Evolutionary conservation across 2,329 filamentous ascomycete genomes (phyloP), one percentile per base, ranked within the genome.

Genomic region (Tolypocladium ophioglossoides): DNA sequence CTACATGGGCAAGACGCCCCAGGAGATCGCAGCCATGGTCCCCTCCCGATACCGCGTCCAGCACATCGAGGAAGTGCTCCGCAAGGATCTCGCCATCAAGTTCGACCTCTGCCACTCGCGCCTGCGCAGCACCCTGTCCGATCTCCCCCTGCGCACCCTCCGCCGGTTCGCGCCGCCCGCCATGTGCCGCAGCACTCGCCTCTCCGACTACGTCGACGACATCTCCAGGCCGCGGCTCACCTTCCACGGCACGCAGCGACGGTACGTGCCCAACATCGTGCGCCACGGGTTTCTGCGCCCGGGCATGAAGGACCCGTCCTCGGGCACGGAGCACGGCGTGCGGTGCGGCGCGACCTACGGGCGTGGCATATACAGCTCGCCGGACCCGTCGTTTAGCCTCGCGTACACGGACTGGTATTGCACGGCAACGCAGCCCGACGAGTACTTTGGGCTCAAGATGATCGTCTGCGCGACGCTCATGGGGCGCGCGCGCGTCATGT

Each of bases 381-480:
- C 73, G 3, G 59, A 63, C n/a, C 56, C 72, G 2, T 60, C 61
- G 5, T 76, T 72, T 54, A 64, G 72, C 7, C 61, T 75, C 1
- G 55, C 52, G 2, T 77, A 73, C 57, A 63, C 67, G 16, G 61
- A 61, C 12, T 55, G 56, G n/a, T 55, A 57, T n/a, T 62, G 59
- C 35, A 62, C 64, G 50, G 57, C 57, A 35, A 72, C 67, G 1
- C 59, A 62, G 18, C 49, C 63, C 0, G 59, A 63, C 16, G 58
- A 69, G 27, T 65, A 71, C 34, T 68, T 68, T 35, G 70, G 72
- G 3, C 57, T 74, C 49, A 71, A 74, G 49, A 61, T 77, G 4
- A 60, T 77, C 22, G 70, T 75, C 9, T 77, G 74, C 59, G 74
- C 74, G 1, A 72, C 68, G 4, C 54, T 78, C 44, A 77, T 77